Percentiles rank a stretch among this genome's conserved stretches.
phyloP scores from a whole-genome alignment of 2,329 filamentous ascomycete genomes.

The Aspergillus sp. region DNA sequence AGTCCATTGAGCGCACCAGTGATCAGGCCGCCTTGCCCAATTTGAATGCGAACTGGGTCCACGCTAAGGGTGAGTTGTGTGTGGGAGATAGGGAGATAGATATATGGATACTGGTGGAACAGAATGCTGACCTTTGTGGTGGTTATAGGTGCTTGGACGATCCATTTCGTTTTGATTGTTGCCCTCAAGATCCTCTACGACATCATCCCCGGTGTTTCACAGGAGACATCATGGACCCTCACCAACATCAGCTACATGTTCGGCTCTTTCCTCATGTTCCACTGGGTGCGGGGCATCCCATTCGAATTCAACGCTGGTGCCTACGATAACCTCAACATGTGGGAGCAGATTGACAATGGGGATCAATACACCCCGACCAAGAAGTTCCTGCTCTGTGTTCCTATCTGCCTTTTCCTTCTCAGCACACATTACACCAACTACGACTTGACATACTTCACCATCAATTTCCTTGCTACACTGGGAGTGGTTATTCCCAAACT shows the following conservation, averaged over 20 bases:
- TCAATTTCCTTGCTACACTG: slow-evolving; percentile 91
- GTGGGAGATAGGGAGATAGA: slow-evolving; percentile 5
- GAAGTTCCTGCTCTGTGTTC: slow-evolving; percentile 93
- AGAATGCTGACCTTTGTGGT: slow-evolving; percentile 1
- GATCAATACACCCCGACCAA: slow-evolving; percentile 98
- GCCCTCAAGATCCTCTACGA: slow-evolving; percentile 95
- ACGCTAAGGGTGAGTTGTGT: slow-evolving; percentile 78
- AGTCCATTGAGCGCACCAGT: slow-evolving; percentile 95
- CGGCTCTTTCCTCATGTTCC: slow-evolving; percentile 98
- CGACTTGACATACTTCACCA: slow-evolving; percentile 91
- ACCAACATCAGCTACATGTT: slow-evolving; percentile 99
- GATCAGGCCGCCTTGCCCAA: slow-evolving; percentile 94
- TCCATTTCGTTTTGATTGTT: slow-evolving; percentile 89
- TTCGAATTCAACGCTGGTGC: slow-evolving; percentile 99
- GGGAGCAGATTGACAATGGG: slow-evolving; percentile 99
- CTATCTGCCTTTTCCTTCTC: slow-evolving; percentile 87
- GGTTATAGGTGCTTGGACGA: slow-evolving; percentile 83
- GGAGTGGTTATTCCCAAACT: slow-evolving; percentile 94
- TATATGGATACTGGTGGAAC: slow-evolving; percentile 6
- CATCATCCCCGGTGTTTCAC: slow-evolving; percentile 90
- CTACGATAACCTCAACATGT: slow-evolving; percentile 99
- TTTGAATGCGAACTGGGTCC: slow-evolving; percentile 97
- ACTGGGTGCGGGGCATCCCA: slow-evolving; percentile 94
- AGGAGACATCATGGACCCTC: slow-evolving; percentile 97
- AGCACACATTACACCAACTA: slow-evolving; percentile 99